These are phyloP conservation scores for Ascosphaera pollenicola DNA, from an alignment of 2,329 filamentous ascomycete genomes.

Conservation along the genomic window DNA sequence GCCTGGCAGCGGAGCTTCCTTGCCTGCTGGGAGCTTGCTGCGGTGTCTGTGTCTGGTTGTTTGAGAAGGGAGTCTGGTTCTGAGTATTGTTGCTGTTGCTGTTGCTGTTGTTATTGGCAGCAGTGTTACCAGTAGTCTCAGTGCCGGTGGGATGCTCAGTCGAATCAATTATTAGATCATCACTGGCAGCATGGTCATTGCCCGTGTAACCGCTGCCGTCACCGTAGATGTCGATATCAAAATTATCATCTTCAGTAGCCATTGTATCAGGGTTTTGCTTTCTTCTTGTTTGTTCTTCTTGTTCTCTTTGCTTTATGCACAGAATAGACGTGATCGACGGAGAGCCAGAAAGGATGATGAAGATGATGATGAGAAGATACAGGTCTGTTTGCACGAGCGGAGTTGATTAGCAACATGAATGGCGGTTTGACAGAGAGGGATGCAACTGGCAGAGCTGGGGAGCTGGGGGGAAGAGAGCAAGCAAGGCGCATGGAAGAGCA, in stretches of 20 bases:
- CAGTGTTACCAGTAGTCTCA: conserved; percentile 8
- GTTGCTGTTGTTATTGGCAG: conserved; percentile 8
- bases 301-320: conserved; percentile 1
- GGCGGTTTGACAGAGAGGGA: too few relatives aligned
- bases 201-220: conserved; percentile 29
- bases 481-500: too few relatives aligned
- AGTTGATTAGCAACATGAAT: background rate
- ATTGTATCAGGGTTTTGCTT: conserved; percentile 36
- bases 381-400: background rate
- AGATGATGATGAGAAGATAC: background rate
- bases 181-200: conserved; percentile 27
- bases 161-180: conserved; percentile 18
- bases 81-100: conserved; percentile 10
- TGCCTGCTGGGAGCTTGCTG: conserved; percentile 6
- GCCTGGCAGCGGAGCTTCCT: background rate
- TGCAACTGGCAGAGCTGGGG: too few relatives aligned
- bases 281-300: background rate
- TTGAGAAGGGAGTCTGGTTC: conserved; percentile 3
- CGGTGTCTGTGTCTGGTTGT: conserved; percentile 6
- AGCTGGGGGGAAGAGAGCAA: too few relatives aligned
- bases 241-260: conserved; percentile 42
- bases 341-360: background rate
- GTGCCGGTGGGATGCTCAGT: conserved; percentile 13
- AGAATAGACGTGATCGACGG: background rate
- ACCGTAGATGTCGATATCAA: conserved; percentile 50